These are phyloP conservation scores for Cardamine resedifolia DNA, from an alignment of 345 rosid genomes.

Conservation along the genomic window DNA sequence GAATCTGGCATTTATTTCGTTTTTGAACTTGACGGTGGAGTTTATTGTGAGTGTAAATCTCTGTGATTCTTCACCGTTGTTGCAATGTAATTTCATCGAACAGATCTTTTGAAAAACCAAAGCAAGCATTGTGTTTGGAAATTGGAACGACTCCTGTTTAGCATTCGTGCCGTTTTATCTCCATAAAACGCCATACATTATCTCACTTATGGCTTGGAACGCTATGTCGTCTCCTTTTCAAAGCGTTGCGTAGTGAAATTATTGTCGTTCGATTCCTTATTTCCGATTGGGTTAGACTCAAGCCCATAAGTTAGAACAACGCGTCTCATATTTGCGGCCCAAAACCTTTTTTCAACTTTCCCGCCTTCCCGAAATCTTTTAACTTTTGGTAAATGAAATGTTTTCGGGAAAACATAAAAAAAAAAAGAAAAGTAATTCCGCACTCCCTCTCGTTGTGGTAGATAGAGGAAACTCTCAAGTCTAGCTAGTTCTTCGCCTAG, in stretches of 20 bases:
- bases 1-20: not conserved
- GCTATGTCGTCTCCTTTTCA: not conserved
- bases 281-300: not conserved
- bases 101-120: slow-evolving; percentile 1
- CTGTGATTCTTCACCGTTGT: not conserved
- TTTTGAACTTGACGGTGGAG: not conserved
- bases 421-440: not conserved
- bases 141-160: not conserved
- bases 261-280: too few relatives aligned
- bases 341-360: slow-evolving; percentile 6
- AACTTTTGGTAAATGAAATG: not conserved
- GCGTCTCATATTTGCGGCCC: slow-evolving; percentile 10
- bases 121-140: not conserved
- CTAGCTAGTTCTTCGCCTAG: not conserved
- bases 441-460: not conserved
- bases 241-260: not conserved
- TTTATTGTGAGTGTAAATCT: slow-evolving; percentile 4
- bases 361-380: slow-evolving; percentile 18
- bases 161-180: not conserved
- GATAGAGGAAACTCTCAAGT: not conserved
- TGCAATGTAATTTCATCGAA: not conserved
- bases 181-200: not conserved
- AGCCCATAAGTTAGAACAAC: slow-evolving; percentile 1
- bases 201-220: not conserved
- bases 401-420: not conserved